Evolutionary conservation across 2,329 filamentous ascomycete genomes (phyloP), one percentile per base, ranked within the genome.

Genomic region (Xylaria sp.): DNA sequence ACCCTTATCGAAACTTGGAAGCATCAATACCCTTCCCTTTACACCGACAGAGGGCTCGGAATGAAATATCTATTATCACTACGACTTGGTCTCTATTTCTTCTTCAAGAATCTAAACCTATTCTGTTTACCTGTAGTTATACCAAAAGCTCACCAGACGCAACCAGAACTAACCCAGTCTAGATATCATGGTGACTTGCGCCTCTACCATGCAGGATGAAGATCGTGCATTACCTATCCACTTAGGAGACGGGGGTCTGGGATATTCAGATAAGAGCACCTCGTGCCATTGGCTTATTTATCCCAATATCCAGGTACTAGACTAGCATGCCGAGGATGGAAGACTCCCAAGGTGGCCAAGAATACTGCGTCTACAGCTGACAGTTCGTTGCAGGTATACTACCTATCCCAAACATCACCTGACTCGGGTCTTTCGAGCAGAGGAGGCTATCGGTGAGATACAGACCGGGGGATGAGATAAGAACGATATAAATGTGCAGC

Each of bases 211-310:
- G 55, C 55, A 64, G 47, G n/a, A 44, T 47, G 31, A 60, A 60
- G 51, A 47, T 44, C 53, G 25, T 61, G 56, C 50, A 33, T 63
- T n/a, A n/a, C 22, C 31, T 42, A 64, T 42, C 59, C 59, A 53
- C 54, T 31, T 4, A 2, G 25, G n/a, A 47, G 54, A 47, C 64
- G 29, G 55, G 65, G 65, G 65, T 42, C n/a, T 29, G 42, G 13
- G 20, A 25, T 33, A 39, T 44, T 9, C 55, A 27, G 66, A 68
- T 68, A 68, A 68, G 66, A 39, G 38, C 51, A 15, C 36, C 58
- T 62, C 54, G 11, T 62, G 47, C 58, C 27, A 68, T 68, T 68
- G 66, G 66, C 58, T 63, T 62, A 25, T 6, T 44, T 10, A 36
- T 50, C 57, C 36, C 25, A 63, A 47, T 38, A 44, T n/a, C 47